Conservation (phyloP, 148 eudicot genomes). For the Salicornia ramosissima region DNA sequence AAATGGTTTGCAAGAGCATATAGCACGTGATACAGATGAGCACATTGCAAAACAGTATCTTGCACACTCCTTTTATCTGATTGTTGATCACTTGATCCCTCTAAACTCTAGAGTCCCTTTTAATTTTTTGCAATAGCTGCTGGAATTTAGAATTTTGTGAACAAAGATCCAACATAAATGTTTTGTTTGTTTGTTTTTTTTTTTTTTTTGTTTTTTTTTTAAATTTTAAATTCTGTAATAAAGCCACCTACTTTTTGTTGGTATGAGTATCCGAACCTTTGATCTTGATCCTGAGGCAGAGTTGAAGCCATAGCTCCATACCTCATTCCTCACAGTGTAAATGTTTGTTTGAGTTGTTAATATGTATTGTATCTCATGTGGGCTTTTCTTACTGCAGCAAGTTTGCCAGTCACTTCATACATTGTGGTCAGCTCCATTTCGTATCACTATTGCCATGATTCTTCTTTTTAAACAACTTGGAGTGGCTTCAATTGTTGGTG, state of each 20-base stretch:
- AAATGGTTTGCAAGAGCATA: not conserved
- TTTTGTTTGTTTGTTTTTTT: too few species aligned
- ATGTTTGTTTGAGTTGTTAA: not conserved
- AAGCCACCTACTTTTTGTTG: too few species aligned
- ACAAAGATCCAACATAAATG: not conserved
- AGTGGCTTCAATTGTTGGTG: slow-evolving; percentile 82
- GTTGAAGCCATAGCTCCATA: too few species aligned
- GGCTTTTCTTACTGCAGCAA: slow-evolving; percentile 56
- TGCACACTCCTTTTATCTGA: slow-evolving; percentile 2
- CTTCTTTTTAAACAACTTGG: slow-evolving; percentile 82
- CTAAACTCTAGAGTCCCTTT: too few species aligned
- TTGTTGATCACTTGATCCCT: too few species aligned
- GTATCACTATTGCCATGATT: slow-evolving; percentile 68
- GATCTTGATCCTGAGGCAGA: too few species aligned
- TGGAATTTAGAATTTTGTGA: not conserved
- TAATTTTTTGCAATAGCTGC: too few species aligned
- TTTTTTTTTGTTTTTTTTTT: too few species aligned
- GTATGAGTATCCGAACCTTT: too few species aligned
- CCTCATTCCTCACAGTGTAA: too few species aligned
- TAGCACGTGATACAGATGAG: not conserved
- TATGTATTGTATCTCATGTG: slow-evolving; percentile 8
- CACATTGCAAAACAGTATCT: not conserved
- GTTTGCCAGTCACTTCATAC: slow-evolving; percentile 82
- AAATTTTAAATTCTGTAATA: too few species aligned
- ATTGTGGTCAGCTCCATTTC: slow-evolving; percentile 96